These are phyloP conservation scores for Gynochthodes officinalis DNA, from an alignment of 257 asterid genomes.

Conservation along the genomic window DNA sequence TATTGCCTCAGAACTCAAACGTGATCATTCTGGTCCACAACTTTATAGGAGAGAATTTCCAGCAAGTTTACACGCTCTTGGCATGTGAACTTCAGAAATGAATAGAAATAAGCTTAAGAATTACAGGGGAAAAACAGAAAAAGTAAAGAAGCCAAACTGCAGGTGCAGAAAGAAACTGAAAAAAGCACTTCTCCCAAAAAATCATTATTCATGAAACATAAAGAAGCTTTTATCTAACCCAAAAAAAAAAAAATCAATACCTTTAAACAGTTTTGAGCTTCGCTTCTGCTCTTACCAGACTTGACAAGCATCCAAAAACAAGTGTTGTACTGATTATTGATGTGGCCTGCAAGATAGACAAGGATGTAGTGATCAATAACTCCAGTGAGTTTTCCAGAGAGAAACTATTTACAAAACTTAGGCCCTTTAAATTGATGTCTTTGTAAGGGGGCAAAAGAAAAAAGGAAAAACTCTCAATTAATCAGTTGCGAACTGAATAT, in stretches of 20 bases:
- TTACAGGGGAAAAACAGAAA: background rate
- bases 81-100: background rate
- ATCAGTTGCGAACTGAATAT: background rate
- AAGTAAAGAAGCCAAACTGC: background rate
- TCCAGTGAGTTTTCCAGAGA: background rate
- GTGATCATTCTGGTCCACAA: background rate
- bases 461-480: background rate
- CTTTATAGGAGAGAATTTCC: background rate
- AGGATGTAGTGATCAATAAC: background rate
- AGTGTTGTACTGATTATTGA: slow-evolving; percentile 86
- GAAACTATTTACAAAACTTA: background rate
- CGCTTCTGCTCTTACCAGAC: slow-evolving; percentile 72
- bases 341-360: slow-evolving; percentile 63
- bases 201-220: background rate
- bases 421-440: background rate
- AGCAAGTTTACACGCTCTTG: background rate
- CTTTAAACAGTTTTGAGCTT: slow-evolving; percentile 69
- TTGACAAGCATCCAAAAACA: slow-evolving; percentile 97
- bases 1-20: background rate
- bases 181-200: background rate
- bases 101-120: too few species aligned
- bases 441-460: too few species aligned
- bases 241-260: slow-evolving; percentile 23
- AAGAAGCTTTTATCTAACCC: background rate
- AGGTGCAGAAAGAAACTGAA: background rate